A percentile compares a stretch with the other conserved stretches of the same genome.
These are phyloP conservation scores for Cinnamomum micranthum DNA, from an alignment of 164 flowering plant species.

Conservation along the genomic window DNA sequence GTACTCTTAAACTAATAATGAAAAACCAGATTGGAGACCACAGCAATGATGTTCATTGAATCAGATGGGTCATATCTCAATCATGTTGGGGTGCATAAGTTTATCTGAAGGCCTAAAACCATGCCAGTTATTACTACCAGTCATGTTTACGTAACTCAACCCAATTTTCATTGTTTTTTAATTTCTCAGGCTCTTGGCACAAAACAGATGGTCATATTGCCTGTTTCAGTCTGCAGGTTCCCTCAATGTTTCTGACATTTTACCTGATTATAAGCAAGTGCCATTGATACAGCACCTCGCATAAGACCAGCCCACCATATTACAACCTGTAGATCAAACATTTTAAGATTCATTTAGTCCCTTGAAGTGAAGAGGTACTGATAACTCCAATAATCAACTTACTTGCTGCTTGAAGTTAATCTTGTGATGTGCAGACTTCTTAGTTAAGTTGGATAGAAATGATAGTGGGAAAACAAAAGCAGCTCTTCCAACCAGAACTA, in stretches of 20 bases:
- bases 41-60: too few relatives aligned
- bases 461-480: slow-evolving; percentile 52
- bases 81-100: too few relatives aligned
- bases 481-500: slow-evolving; percentile 46
- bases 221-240: neutral
- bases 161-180: neutral
- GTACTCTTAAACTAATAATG: too few relatives aligned
- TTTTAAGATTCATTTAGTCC: slow-evolving; percentile 1
- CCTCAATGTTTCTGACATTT: neutral
- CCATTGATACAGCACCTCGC: slow-evolving; percentile 59
- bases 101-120: too few relatives aligned
- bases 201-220: neutral
- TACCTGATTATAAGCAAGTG: slow-evolving; percentile 60
- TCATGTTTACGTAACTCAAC: too few relatives aligned
- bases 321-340: slow-evolving; percentile 27
- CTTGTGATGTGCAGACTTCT: slow-evolving; percentile 28
- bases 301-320: slow-evolving; percentile 70
- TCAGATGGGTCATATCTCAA: too few relatives aligned
- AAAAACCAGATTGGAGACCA: too few relatives aligned
- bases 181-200: neutral
- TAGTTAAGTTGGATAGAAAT: slow-evolving; percentile 33
- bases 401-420: slow-evolving; percentile 43
- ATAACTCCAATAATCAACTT: neutral
- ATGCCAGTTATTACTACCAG: too few relatives aligned
- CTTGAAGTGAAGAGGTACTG: neutral